Percentiles rank a stretch among this genome's conserved stretches.
Evolutionary conservation across 345 rosid genomes (phyloP).

Genomic region (rapeseed (Brassica napus)): DNA sequence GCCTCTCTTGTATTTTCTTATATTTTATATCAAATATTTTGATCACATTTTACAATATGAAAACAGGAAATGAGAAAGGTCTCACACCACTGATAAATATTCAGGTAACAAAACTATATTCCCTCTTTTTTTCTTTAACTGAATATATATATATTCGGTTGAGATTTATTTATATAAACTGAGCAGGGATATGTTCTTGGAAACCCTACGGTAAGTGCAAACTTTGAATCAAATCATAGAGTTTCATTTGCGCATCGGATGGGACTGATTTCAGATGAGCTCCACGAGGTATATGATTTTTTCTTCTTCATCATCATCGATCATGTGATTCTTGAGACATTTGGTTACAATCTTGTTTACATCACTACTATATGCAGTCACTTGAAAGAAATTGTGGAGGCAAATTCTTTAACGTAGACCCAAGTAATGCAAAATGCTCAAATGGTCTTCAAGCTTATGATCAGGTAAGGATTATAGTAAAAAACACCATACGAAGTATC

Average conservation of each 20-base stretch:
- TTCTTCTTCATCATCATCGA: neutral
- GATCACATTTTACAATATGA: slow-evolving; percentile 21
- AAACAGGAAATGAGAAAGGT: slow-evolving; percentile 62
- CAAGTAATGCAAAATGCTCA: slow-evolving; percentile 34
- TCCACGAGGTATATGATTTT: slow-evolving; percentile 12
- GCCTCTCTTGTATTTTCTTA: neutral
- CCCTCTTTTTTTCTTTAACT: neutral
- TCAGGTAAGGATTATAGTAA: slow-evolving; percentile 6
- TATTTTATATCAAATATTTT: neutral
- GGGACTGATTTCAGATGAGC: slow-evolving; percentile 41
- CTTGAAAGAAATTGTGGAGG: slow-evolving; percentile 31
- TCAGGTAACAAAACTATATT: slow-evolving; percentile 47
- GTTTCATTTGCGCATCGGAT: slow-evolving; percentile 31
- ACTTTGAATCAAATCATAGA: neutral
- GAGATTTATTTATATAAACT: neutral
- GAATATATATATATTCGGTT: neutral
- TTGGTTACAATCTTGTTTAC: neutral
- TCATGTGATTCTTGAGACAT: neutral
- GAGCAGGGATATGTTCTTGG: slow-evolving; percentile 41
- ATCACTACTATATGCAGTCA: slow-evolving; percentile 12
- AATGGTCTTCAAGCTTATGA: slow-evolving; percentile 20
- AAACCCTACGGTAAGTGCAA: neutral
- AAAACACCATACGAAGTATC: neutral
- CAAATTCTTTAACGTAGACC: slow-evolving; percentile 28
- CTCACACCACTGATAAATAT: slow-evolving; percentile 50